These are phyloP conservation scores for Alternaria ethzedia DNA, from an alignment of 2,329 filamentous ascomycete species.

Conservation along the genomic window DNA sequence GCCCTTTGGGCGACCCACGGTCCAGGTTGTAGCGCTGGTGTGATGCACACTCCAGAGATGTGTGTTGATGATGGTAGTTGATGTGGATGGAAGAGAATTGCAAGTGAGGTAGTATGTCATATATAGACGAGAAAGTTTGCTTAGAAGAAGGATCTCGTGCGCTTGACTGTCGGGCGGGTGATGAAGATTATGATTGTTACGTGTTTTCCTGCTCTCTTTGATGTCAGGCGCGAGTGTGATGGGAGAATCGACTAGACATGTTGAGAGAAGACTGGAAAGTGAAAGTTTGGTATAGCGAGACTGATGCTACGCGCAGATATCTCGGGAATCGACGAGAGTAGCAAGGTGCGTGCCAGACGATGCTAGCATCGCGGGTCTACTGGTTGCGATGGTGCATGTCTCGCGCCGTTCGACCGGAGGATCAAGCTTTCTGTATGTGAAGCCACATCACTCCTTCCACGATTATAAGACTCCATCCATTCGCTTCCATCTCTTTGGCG, in stretches of 20 bases:
- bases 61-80: not conserved
- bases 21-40: not conserved
- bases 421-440: not conserved
- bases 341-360: not conserved
- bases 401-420: not conserved
- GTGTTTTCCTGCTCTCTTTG: not conserved
- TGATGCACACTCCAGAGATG: not conserved
- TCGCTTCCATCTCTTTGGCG: not conserved
- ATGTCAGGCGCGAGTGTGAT: not conserved
- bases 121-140: too few relatives aligned
- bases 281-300: not conserved
- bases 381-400: not conserved
- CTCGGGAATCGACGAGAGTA: accelerated
- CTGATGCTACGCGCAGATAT: not conserved
- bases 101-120: too few relatives aligned
- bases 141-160: not conserved
- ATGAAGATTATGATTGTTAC: not conserved
- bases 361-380: not conserved
- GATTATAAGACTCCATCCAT: accelerated
- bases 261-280: not conserved
- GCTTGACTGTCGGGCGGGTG: not conserved
- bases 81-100: not conserved
- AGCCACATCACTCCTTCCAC: not conserved
- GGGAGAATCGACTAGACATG: not conserved
- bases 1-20: not conserved